Base-by-base conservation (phyloP, 1,139 yeast genomes). In the Debaryomycetaceae sp. region DNA sequence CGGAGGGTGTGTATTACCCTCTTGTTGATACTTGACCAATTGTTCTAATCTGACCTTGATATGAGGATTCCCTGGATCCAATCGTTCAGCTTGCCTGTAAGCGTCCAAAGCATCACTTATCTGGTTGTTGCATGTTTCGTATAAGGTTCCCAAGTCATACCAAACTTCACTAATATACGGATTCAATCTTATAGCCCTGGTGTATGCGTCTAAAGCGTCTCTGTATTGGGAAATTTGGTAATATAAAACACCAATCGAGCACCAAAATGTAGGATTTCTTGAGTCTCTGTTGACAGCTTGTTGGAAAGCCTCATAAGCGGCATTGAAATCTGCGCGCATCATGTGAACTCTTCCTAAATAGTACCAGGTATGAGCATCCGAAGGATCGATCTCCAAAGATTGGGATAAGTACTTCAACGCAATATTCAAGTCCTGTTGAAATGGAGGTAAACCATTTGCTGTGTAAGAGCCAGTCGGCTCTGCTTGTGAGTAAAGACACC, bases 261-360 rank as follows among this genome's bases (percentile, higher is more conserved):
- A 93, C 99, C 99, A 93, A 71, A 93, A 93, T 1, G 97, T 93
- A 46, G 99, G 98, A 64, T 93, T 93, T 61, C 97, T 79, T 31
- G 95, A 86, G 64, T 93, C 99, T 49, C 97, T 80, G 65, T 93
- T 93, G 45, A 93, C 99, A 6, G 99, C 99, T 64, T 91, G 98
- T 70, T 93, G 99, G 78, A 93, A 93, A 0, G 98, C 95, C 62
- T 93, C 98, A 66, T 93, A 93, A 4, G 99, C 98, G 42, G 95
- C 91, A 53, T 93, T 86, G 70, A 90, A 93, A 64, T 91, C 96
- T 52, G 89, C 91, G 57, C 95, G 81, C 40, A 95, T 86, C 98
- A 93, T 91, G 70, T 93, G 96, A 52, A 95, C 96, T 54, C 98
- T 81, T 40, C 99, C 99, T 45, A 93, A 70, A 63, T 93, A 87